Percentiles rank a stretch among this genome's conserved stretches.
Conservation (phyloP, 345 rosid genomes). For the Eutrema japonicum region DNA sequence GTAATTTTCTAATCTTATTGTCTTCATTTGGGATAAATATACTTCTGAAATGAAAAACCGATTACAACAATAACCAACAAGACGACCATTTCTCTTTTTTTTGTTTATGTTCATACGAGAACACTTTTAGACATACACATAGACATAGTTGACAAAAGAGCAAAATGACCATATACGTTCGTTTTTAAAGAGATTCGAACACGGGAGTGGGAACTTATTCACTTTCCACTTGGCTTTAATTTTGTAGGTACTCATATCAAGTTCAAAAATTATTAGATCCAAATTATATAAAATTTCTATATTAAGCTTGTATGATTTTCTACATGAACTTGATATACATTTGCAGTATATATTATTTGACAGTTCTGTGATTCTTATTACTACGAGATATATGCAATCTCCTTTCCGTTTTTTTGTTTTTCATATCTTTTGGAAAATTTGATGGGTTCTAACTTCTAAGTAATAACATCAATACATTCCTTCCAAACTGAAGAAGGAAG, state of each 20-base stretch:
- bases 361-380: background rate
- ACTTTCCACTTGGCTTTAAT: background rate
- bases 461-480: background rate
- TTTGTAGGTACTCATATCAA: background rate
- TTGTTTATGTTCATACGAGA: background rate
- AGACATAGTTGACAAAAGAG: background rate
- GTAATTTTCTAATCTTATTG: too few relatives aligned
- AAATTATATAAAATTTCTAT: background rate
- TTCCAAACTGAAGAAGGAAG: background rate
- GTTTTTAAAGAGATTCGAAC: background rate
- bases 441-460: background rate
- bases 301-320: background rate
- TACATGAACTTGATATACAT: background rate
- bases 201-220: background rate
- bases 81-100: background rate
- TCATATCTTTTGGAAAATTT: too few relatives aligned
- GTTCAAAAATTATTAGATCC: too few relatives aligned
- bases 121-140: background rate
- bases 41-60: too few relatives aligned
- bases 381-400: background rate
- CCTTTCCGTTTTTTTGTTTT: background rate
- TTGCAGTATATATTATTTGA: conserved; percentile 1
- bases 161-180: background rate
- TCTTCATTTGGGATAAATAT: too few relatives aligned
- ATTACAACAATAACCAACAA: too few relatives aligned